Conservation (phyloP, 2,329 filamentous ascomycete genomes). For the Cladophialophora exuberans region DNA sequence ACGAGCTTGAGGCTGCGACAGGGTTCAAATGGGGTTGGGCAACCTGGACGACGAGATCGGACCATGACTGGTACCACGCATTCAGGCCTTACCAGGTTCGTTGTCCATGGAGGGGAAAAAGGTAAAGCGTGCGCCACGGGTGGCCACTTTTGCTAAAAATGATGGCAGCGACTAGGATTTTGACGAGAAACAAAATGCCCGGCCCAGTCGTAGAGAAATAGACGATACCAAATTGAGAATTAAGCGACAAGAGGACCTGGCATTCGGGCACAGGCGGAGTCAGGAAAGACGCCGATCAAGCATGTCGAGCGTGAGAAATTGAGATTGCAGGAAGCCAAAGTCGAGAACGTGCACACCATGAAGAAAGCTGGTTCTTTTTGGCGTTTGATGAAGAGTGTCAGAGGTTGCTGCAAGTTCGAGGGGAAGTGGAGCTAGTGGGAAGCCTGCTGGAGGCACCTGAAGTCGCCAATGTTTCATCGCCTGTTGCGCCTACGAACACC, state of each 20-base stretch:
- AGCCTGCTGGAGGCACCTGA: constrained; percentile 12
- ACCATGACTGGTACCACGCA: constrained; percentile 6
- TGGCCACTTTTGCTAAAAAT: constrained; percentile 20
- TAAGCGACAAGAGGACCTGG: constrained; percentile 15
- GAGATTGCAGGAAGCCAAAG: constrained; percentile 26
- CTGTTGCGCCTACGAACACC: too few relatives aligned
- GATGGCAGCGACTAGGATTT: constrained; percentile 16
- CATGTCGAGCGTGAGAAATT: constrained; percentile 3
- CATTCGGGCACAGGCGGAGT: constrained; percentile 18
- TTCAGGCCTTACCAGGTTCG: constrained; percentile 7
- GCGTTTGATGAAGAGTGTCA: constrained; percentile 22
- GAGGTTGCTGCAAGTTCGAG: constrained; percentile 25
- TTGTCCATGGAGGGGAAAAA: constrained; percentile 1
- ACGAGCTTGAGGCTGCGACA: constrained; percentile 25
- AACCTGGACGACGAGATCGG: constrained; percentile 19
- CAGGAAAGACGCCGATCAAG: constrained; percentile 13
- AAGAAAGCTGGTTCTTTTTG: constrained; percentile 3
- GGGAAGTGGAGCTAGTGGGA: constrained; percentile 21
- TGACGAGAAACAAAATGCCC: constrained; percentile 18
- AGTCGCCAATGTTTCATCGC: constrained; percentile 24
- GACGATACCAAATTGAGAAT: constrained; percentile 11
- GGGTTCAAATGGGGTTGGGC: constrained; percentile 21
- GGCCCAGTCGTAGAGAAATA: not conserved
- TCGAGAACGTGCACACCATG: not conserved
- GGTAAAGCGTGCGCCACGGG: constrained; percentile 20